Evolutionary conservation across 106 monocot species (phyloP), one percentile per base, ranked within the genome.

Genomic region (Allium cepa): DNA sequence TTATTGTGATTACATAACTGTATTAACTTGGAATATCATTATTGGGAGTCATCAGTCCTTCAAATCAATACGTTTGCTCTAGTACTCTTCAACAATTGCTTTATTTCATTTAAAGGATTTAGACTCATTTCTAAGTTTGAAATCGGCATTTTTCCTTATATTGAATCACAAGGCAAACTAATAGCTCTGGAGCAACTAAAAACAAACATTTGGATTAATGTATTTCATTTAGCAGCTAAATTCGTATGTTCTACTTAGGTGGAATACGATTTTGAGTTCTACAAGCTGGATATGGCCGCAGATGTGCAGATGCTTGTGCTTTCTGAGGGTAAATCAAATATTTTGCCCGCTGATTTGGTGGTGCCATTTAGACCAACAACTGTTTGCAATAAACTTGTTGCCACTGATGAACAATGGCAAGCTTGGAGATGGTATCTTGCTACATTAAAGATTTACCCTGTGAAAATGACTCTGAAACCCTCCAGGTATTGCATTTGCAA

Each of bases 401-500:
- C 64, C 59, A 72, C 57, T 59, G 45, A 60, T 11, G 79, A 85
- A 73, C 69, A 99, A 59, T 55, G 90, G 28, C 64, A 83, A 60
- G 78, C 84, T 60, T 99, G 99, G 99, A 90, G 99, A 26, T 93
- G 93, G 99, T 99, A 99, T 67, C 72, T 99, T 49, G 82, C 93
- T 50, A 81, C 85, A 6, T 27, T 80, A 27, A 87, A 67, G 83
- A 82, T 26, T 79, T 99, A 45, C 72, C 78, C 7, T 78, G 77
- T 64, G 90, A 84, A 1, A 93, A 77, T 75, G 81, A 76, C 49
- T 75, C 90, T 8, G 76, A 87, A 66, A 75, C 76, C 55, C 82
- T 83, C 53, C 77, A 91, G 94, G 94, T 87, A 76, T 62, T 52
- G 11, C 51, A 12, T 51, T 66, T 66, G 8, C 50, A 5, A 36